Conservation (phyloP, 768 basidiomycete genomes). For the Dentipellis sp. region DNA sequence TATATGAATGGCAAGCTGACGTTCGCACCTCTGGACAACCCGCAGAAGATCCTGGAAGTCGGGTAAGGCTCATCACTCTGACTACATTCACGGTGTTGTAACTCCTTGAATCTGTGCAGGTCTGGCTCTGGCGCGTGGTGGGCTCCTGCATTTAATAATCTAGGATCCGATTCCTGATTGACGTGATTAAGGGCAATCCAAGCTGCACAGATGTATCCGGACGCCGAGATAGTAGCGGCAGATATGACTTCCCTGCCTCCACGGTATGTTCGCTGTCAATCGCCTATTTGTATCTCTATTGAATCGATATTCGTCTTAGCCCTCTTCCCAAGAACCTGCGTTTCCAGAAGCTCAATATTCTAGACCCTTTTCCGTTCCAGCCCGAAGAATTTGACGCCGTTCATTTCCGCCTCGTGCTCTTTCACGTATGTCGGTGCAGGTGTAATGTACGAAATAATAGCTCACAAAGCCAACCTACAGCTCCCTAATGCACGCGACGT, state of each 20-base stretch:
- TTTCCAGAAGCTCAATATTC: constrained; percentile 13
- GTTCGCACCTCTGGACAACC: neutral
- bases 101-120: neutral
- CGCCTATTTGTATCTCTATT: neutral
- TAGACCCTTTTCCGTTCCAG: constrained; percentile 16
- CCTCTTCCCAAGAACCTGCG: constrained; percentile 13
- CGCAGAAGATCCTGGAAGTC: neutral
- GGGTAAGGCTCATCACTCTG: neutral
- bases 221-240: neutral
- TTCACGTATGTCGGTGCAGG: constrained; percentile 11
- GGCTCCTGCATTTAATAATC: neutral
- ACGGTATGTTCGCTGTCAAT: neutral
- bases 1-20: neutral
- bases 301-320: neutral
- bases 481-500: constrained; percentile 13
- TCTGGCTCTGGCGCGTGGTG: neutral
- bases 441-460: neutral
- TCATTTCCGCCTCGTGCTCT: constrained; percentile 17
- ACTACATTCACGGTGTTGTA: neutral
- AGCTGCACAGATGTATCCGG: neutral
- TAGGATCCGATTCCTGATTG: neutral
- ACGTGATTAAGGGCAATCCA: neutral
- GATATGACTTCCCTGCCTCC: neutral
- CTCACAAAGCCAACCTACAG: constrained; percentile 1
- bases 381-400: constrained; percentile 17